Evolutionary conservation across 208 protist genomes (phyloP), one percentile per base, ranked within the genome.

Genomic region (Leishmania mexicana): DNA sequence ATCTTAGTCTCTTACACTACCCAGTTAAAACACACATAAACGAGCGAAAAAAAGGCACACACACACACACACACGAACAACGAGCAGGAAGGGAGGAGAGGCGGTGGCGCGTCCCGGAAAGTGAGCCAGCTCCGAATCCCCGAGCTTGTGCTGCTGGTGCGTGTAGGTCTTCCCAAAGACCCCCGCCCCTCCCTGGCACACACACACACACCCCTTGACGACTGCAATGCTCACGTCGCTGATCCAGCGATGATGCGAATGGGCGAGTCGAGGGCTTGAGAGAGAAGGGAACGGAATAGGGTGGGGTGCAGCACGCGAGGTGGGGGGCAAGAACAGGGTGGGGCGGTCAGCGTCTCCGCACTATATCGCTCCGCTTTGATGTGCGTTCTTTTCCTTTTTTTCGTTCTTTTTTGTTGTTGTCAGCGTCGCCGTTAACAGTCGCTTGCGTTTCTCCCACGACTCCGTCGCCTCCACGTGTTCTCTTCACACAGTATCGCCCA

Each of bases 1-100:
- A 76, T 45, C 73, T 76, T 76, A 76, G 51, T n/a, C 51, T 45
- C 73, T 76, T 76, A 76, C 35, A 42, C n/a, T 62, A 45, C 49
- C 51, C 73, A 54, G 6, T 76, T 45, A 76, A 24, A 49, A 54
- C n/a, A 38, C 47, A 38, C n/a, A 28, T 28, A 3, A 58, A 62
- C 11, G 35, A 13, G 19, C 40, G 53, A 76, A 62, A 13, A 24
- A 31, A 28, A 58, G 24, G 47, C 6, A 40, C 19, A 35, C 31
- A 35, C 31, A 35, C 31, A 35, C 31, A 51, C 19, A 35, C 24
- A 49, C 8, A 71, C 24, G 38, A 47, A 49, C 17, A 28, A 72
- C 42, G 40, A 8, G 40, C 40, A 35, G 51, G 67, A 8, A n/a
- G 15, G 21, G 68, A 5, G 45, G 3, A 35, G 21, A 47, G 35